Conservation (phyloP, 495 filamentous ascomycete species). For the Pyrenula massariospora region DNA sequence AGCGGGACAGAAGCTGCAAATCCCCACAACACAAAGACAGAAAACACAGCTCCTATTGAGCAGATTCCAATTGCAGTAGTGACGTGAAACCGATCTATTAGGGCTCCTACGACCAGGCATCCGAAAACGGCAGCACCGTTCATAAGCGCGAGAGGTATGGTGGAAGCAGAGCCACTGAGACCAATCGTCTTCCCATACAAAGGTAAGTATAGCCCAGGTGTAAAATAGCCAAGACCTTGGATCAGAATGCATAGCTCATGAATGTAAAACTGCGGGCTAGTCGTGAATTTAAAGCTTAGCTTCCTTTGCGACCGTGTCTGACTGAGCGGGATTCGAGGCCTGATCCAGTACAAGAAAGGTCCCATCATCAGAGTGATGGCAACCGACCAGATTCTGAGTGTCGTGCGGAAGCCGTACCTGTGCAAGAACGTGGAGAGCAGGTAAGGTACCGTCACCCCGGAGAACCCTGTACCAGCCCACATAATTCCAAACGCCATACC, state of each 20-base stretch:
- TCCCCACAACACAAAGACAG: slow-evolving; percentile 57
- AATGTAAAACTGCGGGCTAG: slow-evolving; percentile 30
- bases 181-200: slow-evolving; percentile 37
- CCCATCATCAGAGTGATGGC: slow-evolving; percentile 29
- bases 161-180: slow-evolving; percentile 18
- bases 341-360: slow-evolving; percentile 44
- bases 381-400: slow-evolving; percentile 34
- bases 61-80: slow-evolving; percentile 43
- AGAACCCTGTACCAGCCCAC: slow-evolving; percentile 32
- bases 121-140: slow-evolving; percentile 44
- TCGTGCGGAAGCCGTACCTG: slow-evolving; percentile 38
- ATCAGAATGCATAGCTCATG: slow-evolving; percentile 42
- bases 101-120: slow-evolving; percentile 39
- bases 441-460: slow-evolving; percentile 33
- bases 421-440: slow-evolving; percentile 36
- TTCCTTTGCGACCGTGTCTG: slow-evolving; percentile 7
- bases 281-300: slow-evolving; percentile 31
- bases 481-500: slow-evolving; percentile 38
- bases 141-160: slow-evolving; percentile 35
- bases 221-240: slow-evolving; percentile 48
- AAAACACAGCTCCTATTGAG: slow-evolving; percentile 37
- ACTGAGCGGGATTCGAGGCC: slow-evolving; percentile 39
- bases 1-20: slow-evolving; percentile 36
- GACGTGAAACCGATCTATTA: slow-evolving; percentile 44
- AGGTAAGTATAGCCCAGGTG: slow-evolving; percentile 49